Conservation (phyloP, 345 rosid species). For the Lumnitzera racemosa region DNA sequence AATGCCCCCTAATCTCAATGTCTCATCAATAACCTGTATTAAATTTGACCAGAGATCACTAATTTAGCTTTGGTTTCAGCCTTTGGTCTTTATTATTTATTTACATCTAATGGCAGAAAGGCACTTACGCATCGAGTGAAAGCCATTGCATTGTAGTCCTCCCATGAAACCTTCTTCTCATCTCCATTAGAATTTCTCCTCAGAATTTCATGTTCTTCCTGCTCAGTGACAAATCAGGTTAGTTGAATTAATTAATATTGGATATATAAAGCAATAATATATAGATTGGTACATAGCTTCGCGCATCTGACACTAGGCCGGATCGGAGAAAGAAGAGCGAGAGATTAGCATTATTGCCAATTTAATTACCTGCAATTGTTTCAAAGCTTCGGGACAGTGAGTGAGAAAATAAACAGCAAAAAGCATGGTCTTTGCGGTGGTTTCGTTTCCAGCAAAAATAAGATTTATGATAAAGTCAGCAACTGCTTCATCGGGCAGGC, state of each 20-base stretch:
- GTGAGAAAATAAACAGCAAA: slow-evolving; percentile 75
- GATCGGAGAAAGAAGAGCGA: too few relatives aligned
- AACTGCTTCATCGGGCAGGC: slow-evolving; percentile 50
- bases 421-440: slow-evolving; percentile 81
- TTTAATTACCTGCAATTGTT: slow-evolving; percentile 40
- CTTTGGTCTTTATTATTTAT: too few relatives aligned
- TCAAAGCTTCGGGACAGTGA: slow-evolving; percentile 53
- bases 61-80: too few relatives aligned
- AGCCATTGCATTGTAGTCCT: slow-evolving; percentile 70
- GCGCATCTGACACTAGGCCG: too few relatives aligned
- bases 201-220: slow-evolving; percentile 69
- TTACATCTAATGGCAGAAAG: neutral
- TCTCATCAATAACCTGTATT: slow-evolving; percentile 72
- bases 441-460: slow-evolving; percentile 85
- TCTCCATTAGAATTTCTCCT: slow-evolving; percentile 6
- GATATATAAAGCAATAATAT: too few relatives aligned
- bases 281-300: too few relatives aligned
- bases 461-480: slow-evolving; percentile 83
- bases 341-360: too few relatives aligned
- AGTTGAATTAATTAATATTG: too few relatives aligned
- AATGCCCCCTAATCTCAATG: slow-evolving; percentile 79
- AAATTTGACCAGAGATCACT: too few relatives aligned
- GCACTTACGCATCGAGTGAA: slow-evolving; percentile 82
- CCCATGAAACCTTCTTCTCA: slow-evolving; percentile 48
- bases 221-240: slow-evolving; percentile 5